Percentiles rank a stretch among this genome's conserved stretches.
These are phyloP conservation scores for Claviceps humidiphila DNA, from an alignment of 2,329 filamentous ascomycete genomes.

Conservation along the genomic window DNA sequence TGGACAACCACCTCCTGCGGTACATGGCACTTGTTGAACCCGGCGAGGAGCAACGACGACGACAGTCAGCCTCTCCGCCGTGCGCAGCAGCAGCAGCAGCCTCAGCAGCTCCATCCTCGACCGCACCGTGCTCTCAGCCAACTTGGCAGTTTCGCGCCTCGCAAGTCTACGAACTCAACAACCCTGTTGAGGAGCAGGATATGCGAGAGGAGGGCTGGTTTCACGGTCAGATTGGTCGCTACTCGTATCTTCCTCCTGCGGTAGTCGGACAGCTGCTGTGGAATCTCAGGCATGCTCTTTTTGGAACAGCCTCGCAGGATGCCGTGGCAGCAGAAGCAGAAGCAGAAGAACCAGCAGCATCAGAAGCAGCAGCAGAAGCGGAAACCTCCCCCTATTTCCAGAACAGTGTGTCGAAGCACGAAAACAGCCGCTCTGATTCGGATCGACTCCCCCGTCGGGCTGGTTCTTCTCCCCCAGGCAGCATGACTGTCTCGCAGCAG, in stretches of 20 bases:
- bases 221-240: slow-evolving; percentile 34
- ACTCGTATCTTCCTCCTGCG: slow-evolving; percentile 41
- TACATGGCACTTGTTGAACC: slow-evolving; percentile 46
- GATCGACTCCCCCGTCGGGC: not conserved
- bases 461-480: slow-evolving; percentile 5
- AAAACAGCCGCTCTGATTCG: not conserved
- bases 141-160: slow-evolving; percentile 16
- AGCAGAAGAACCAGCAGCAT: no score
- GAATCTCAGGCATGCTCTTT: slow-evolving; percentile 42
- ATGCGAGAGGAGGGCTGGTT: slow-evolving; percentile 45
- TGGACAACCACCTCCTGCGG: slow-evolving; percentile 37
- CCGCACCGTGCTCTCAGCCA: not conserved
- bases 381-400: not conserved
- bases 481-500: slow-evolving; percentile 34
- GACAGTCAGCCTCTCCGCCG: slow-evolving; percentile 19
- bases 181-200: slow-evolving; percentile 37
- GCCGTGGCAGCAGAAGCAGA: not conserved
- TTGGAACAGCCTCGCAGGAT: slow-evolving; percentile 14
- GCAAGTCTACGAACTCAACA: slow-evolving; percentile 49
- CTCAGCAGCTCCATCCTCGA: not conserved
- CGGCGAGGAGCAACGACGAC: slow-evolving; percentile 17
- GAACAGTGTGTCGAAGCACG: not conserved
- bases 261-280: slow-evolving; percentile 43
- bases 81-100: not conserved
- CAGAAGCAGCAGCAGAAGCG: no score